Conservation (phyloP, 768 basidiomycete genomes). For the Mycena metata region DNA sequence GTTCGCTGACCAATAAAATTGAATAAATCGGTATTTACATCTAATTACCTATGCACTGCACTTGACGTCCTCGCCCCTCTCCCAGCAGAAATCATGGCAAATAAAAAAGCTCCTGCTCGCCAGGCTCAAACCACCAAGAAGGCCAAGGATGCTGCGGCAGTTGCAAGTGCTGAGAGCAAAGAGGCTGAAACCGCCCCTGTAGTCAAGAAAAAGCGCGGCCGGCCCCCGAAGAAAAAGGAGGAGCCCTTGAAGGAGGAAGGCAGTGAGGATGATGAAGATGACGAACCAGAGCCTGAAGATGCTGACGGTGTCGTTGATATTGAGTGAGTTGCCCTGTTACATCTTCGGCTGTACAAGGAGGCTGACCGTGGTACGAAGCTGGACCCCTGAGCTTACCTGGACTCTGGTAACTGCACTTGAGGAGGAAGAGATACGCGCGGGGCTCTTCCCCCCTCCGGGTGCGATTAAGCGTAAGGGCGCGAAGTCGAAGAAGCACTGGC, state of each 20-base stretch:
- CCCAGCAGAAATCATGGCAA: too few species aligned
- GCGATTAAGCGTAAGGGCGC: constrained; percentile 1
- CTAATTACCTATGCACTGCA: too few species aligned
- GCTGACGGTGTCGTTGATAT: background rate
- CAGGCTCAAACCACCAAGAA: too few species aligned
- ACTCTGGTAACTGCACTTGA: constrained; percentile 8
- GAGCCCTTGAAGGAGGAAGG: too few species aligned
- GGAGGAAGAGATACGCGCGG: background rate
- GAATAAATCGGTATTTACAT: too few species aligned
- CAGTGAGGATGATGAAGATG: too few species aligned
- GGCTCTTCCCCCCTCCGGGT: background rate
- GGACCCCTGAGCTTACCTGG: constrained; percentile 11
- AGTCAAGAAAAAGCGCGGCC: background rate
- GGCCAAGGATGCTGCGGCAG: too few species aligned
- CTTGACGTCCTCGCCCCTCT: too few species aligned
- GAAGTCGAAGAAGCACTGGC: constrained; percentile 1
- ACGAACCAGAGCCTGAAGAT: too few species aligned
- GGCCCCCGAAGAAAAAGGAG: constrained; percentile 9
- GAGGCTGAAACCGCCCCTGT: background rate
- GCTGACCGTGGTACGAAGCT: background rate
- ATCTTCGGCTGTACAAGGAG: background rate
- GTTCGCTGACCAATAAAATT: too few species aligned
- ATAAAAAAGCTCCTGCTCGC: too few species aligned
- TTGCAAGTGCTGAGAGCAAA: constrained; percentile 6
- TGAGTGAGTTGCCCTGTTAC: constrained; percentile 12